These are phyloP conservation scores for Termitomyces heimii DNA, from an alignment of 768 basidiomycete genomes.

Conservation along the genomic window DNA sequence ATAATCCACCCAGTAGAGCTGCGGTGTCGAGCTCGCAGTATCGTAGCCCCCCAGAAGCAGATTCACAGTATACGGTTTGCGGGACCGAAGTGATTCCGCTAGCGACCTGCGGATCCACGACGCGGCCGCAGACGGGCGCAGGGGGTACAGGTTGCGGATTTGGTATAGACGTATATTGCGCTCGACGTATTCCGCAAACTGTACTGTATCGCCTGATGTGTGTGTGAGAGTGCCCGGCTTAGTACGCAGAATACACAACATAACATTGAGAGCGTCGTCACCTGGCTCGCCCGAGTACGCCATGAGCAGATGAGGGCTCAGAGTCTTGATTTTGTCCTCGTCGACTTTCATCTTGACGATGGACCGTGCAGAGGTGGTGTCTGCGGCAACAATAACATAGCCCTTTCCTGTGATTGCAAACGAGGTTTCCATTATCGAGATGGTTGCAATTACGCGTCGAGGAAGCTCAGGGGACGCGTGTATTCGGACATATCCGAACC, in stretches of 20 bases:
- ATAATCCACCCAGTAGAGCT: slow-evolving; percentile 95
- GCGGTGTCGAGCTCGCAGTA: slow-evolving; percentile 61
- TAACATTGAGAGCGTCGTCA: slow-evolving; percentile 17
- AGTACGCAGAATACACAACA: too few species aligned
- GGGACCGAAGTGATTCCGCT: slow-evolving; percentile 84
- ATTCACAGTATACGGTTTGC: slow-evolving; percentile 87
- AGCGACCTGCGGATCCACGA: slow-evolving; percentile 92
- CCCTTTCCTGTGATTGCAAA: slow-evolving; percentile 91
- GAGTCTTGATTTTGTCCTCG: slow-evolving; percentile 92
- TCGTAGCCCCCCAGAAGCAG: slow-evolving; percentile 93
- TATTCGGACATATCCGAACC: slow-evolving; percentile 15
- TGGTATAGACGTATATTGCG: slow-evolving; percentile 95
- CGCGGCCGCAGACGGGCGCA: slow-evolving; percentile 87
- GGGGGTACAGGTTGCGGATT: slow-evolving; percentile 86
- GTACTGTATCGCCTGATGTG: slow-evolving; percentile 81
- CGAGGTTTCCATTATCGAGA: slow-evolving; percentile 71
- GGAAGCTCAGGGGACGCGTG: slow-evolving; percentile 10
- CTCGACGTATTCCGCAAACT: slow-evolving; percentile 95
- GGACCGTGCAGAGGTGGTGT: slow-evolving; percentile 83
- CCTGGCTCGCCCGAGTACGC: slow-evolving; percentile 94
- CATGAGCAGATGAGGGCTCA: slow-evolving; percentile 92
- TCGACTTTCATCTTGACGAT: slow-evolving; percentile 98
- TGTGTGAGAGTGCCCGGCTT: too few species aligned
- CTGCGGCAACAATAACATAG: slow-evolving; percentile 89
- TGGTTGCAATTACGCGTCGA: slow-evolving; percentile 17